Conservation (phyloP, 352 stramenopile genomes). For the Globisporangium irregulare region DNA sequence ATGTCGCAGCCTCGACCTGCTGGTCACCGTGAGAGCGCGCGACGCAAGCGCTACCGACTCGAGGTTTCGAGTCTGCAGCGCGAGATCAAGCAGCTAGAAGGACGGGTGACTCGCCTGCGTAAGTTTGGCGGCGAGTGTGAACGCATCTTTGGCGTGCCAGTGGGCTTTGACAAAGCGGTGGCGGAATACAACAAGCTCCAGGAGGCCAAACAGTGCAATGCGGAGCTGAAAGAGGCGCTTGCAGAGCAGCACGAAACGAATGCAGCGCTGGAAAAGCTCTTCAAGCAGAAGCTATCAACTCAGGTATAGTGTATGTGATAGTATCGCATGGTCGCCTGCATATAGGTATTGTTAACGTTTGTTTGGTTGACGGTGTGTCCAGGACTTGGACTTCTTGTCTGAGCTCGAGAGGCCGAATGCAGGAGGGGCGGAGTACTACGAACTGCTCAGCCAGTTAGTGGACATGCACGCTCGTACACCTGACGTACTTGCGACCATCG, state of each 20-base stretch:
- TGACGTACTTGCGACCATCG: not conserved
- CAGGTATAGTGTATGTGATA: not conserved
- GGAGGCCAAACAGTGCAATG: not conserved
- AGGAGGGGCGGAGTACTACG: not conserved
- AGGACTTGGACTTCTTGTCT: not conserved
- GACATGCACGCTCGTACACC: not conserved
- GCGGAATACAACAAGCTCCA: not conserved
- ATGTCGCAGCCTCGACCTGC: not conserved
- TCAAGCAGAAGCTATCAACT: not conserved
- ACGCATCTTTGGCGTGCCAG: not conserved
- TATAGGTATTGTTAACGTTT: not conserved
- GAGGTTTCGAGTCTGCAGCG: not conserved
- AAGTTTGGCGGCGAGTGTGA: not conserved
- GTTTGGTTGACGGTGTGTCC: not conserved
- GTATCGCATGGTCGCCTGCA: too few species aligned
- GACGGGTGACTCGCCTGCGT: not conserved
- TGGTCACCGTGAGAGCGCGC: not conserved
- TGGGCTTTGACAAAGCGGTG: not conserved
- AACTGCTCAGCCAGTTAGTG: not conserved
- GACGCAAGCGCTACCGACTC: not conserved
- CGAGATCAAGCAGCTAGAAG: not conserved
- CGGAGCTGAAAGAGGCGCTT: not conserved
- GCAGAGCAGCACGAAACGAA: not conserved
- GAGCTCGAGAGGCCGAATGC: not conserved
- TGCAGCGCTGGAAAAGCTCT: not conserved